Percentiles rank a stretch among this genome's conserved stretches.
Evolutionary conservation across 2,329 filamentous ascomycete genomes (phyloP).

Genomic region (Xylaria sp.): DNA sequence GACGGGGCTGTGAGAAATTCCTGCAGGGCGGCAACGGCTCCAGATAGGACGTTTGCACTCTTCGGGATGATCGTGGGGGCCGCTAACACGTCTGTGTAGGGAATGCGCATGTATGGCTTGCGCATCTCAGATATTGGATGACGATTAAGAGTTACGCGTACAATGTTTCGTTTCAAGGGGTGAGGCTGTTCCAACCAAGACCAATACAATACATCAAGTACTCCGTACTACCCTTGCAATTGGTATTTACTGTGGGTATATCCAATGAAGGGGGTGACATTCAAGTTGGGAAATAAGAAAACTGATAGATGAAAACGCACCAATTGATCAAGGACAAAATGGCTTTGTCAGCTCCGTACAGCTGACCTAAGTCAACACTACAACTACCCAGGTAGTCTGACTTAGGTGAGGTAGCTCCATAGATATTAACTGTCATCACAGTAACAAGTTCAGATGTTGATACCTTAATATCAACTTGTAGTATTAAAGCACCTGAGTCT

Average conservation of each 20-base stretch:
- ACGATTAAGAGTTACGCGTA: slow-evolving; percentile 21
- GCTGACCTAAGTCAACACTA: neutral
- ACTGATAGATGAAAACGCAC: neutral
- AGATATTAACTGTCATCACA: neutral
- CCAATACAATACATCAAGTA: neutral
- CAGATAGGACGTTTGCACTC: slow-evolving; percentile 74
- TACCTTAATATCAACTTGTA: neutral
- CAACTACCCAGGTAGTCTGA: neutral
- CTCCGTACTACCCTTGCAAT: neutral
- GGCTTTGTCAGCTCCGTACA: slow-evolving; percentile 4
- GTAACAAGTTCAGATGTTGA: neutral
- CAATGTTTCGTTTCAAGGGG: slow-evolving; percentile 15
- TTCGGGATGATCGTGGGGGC: slow-evolving; percentile 78
- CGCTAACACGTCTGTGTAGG: slow-evolving; percentile 86
- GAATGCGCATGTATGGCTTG: slow-evolving; percentile 84
- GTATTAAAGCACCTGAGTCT: neutral
- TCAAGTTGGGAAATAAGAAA: neutral
- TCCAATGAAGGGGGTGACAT: neutral
- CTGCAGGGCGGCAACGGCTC: slow-evolving; percentile 80
- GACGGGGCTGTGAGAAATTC: slow-evolving; percentile 77
- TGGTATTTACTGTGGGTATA: neutral
- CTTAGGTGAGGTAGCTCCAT: neutral
- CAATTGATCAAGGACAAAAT: neutral
- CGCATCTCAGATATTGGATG: slow-evolving; percentile 60
- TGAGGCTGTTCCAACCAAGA: slow-evolving; percentile 17